Evolutionary conservation across 1,284 basidiomycete species (phyloP), one percentile per base, ranked within the genome.

Genomic region (Ganoderma sinense): DNA sequence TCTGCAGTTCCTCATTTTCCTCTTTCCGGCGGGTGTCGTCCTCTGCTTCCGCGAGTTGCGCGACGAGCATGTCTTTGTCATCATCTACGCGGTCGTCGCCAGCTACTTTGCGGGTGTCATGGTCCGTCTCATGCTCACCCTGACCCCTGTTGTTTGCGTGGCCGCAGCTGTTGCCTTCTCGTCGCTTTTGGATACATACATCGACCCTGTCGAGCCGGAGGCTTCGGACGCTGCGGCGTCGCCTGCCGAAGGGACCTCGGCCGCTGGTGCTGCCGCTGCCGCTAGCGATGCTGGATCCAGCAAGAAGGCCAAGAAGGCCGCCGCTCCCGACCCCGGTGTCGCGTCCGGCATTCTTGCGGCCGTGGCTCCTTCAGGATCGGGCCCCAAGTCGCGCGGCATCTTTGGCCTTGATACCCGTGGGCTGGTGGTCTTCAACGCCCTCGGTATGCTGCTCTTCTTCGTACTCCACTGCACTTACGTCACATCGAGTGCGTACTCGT

Each of bases 81-180:
- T 99, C 85, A 97, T 99, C 83, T 99, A 99, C 82, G 93, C 97
- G 33, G 90, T 97, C 73, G 91, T 99, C 78, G 96, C 94, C 61
- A 96, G 95, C 79, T 99, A 99, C 88, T 99, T 99, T 81, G 97
- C 98, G 13, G 97, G 97, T 67, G 98, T 99, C 80, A 99, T 99
- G 97, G 97, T 99, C 70, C 95, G 97, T 73, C 85, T 97, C 68
- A 98, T 98, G 94, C 87, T 97, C 69, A 94, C 96, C 4, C 88
- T 97, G 56, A 97, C 96, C 0, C 96, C 96, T 0, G 92, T 96
- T 67, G 95, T 97, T 56, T 98, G 97, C 79, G 95, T 99, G 67
- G 82, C 94, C 43, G 91, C 96, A 7, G 98, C 98, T 7, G 91
- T 99, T 59, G 96, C 97, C 0, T 84, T 98, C 72, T 97, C 97